phyloP scores from a whole-genome alignment of 2,329 filamentous ascomycete species.

The Cucurbitaria berberidis region DNA sequence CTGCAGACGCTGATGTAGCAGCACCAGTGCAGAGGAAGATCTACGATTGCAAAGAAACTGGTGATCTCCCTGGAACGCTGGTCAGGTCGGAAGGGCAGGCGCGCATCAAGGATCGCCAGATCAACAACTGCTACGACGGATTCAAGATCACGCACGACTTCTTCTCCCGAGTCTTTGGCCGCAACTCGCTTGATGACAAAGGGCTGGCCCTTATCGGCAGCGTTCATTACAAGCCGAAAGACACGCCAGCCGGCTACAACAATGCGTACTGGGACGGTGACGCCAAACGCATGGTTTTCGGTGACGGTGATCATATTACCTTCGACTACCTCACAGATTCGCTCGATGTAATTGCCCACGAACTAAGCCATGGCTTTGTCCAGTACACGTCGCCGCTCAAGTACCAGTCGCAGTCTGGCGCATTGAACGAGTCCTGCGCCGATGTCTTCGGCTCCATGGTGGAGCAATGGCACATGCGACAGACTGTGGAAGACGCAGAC shows the following conservation, averaged over 20 bases:
- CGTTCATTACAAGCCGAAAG: slow-evolving; percentile 54
- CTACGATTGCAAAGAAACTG: slow-evolving; percentile 3
- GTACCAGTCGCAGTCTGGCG: slow-evolving; percentile 61
- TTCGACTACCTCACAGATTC: slow-evolving; percentile 59
- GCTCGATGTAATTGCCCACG: slow-evolving; percentile 64
- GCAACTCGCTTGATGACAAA: slow-evolving; percentile 61
- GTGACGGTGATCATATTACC: slow-evolving; percentile 59
- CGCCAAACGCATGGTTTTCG: slow-evolving; percentile 61
- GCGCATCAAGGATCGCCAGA: slow-evolving; percentile 4
- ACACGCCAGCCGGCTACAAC: slow-evolving; percentile 3
- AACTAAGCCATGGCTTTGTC: slow-evolving; percentile 63
- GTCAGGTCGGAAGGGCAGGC: slow-evolving; percentile 2
- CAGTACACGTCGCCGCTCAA: slow-evolving; percentile 58
- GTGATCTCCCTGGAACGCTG: slow-evolving; percentile 1
- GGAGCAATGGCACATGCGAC: slow-evolving; percentile 57
- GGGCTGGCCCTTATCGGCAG: slow-evolving; percentile 58
- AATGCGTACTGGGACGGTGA: slow-evolving; percentile 62
- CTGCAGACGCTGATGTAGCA: not conserved
- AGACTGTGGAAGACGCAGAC: slow-evolving; percentile 53
- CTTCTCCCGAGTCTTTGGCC: slow-evolving; percentile 58
- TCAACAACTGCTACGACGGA: slow-evolving; percentile 59
- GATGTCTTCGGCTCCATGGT: slow-evolving; percentile 65
- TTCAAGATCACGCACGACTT: slow-evolving; percentile 58
- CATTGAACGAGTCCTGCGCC: slow-evolving; percentile 63
- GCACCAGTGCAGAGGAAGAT: not conserved